Percentiles rank a stretch among this genome's conserved stretches.
phyloP scores from a whole-genome alignment of 1,284 basidiomycete species.

The Heterobasidion parviporum region DNA sequence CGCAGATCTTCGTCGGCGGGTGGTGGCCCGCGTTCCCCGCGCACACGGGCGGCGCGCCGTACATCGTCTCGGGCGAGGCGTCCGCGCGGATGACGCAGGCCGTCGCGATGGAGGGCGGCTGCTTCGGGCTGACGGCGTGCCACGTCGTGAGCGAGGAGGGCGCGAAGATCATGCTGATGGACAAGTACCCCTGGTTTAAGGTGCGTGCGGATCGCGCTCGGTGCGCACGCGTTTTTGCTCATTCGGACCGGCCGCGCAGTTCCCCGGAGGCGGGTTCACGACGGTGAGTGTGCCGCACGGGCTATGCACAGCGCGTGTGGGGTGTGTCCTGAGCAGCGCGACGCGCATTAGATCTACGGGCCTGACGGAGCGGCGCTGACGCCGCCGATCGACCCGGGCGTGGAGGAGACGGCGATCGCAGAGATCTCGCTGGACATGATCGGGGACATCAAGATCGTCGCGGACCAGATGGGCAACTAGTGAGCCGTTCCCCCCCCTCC shows the following conservation, averaged over 20 bases:
- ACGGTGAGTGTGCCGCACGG: not conserved
- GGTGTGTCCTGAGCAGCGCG: not conserved
- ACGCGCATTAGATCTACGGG: not conserved
- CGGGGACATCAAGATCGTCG: not conserved
- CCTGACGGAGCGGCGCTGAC: not conserved
- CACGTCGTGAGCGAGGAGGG: not conserved
- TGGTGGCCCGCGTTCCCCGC: not conserved
- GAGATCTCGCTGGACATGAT: not conserved
- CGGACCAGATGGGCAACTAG: not conserved
- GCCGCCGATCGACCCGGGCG: not conserved
- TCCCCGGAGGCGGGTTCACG: not conserved
- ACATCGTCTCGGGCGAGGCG: not conserved
- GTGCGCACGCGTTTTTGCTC: no score
- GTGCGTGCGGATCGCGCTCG: no score
- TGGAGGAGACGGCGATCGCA: not conserved
- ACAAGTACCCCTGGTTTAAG: not conserved
- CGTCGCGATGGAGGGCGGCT: not conserved
- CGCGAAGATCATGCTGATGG: not conserved
- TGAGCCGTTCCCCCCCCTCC: not conserved
- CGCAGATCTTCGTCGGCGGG: not conserved
- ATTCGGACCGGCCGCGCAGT: not conserved
- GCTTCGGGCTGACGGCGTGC: not conserved
- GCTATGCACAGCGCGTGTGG: not conserved
- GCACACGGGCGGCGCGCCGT: not conserved
- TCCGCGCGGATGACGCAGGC: not conserved